Percentiles rank a stretch among this genome's conserved stretches.
These are phyloP conservation scores for Chamaecyparis obtusa DNA, from an alignment of 75 land plant species.

Conservation along the genomic window DNA sequence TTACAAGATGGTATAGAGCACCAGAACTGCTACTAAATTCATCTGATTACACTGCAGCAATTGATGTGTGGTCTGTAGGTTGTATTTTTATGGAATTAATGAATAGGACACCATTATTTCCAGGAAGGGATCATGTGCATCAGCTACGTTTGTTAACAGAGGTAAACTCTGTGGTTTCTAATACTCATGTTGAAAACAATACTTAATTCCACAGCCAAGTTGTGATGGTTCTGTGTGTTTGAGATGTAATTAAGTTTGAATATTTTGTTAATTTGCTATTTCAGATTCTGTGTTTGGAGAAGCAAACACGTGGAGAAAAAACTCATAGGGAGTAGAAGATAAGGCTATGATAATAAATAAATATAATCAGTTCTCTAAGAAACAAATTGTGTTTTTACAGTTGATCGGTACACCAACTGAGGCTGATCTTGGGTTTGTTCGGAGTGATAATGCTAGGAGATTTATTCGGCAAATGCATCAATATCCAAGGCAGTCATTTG, in stretches of 20 bases:
- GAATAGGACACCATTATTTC: slow-evolving; percentile 78
- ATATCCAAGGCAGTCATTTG: slow-evolving; percentile 60
- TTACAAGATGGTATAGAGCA: slow-evolving; percentile 97
- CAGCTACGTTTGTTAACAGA: slow-evolving; percentile 83
- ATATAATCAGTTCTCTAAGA: neutral
- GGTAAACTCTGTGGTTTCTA: slow-evolving; percentile 31
- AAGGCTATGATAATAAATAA: neutral
- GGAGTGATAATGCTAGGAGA: slow-evolving; percentile 71
- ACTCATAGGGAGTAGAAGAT: no score
- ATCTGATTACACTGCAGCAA: slow-evolving; percentile 91
- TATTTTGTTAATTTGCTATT: neutral
- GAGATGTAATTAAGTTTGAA: neutral
- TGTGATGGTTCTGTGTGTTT: neutral
- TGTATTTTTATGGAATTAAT: slow-evolving; percentile 96
- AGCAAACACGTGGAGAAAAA: neutral
- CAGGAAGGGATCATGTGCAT: slow-evolving; percentile 89
- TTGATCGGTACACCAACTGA: slow-evolving; percentile 78
- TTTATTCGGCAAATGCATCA: slow-evolving; percentile 59
- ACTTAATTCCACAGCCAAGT: neutral
- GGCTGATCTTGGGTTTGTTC: slow-evolving; percentile 65
- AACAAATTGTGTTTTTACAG: slow-evolving; percentile 27
- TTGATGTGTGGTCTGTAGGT: slow-evolving; percentile 98
- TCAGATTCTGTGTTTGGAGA: slow-evolving; percentile 8
- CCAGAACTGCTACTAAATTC: slow-evolving; percentile 90
- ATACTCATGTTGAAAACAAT: neutral